Base-by-base conservation (phyloP, 2,329 filamentous ascomycete species). In the Calcarisporium arbuscula region DNA sequence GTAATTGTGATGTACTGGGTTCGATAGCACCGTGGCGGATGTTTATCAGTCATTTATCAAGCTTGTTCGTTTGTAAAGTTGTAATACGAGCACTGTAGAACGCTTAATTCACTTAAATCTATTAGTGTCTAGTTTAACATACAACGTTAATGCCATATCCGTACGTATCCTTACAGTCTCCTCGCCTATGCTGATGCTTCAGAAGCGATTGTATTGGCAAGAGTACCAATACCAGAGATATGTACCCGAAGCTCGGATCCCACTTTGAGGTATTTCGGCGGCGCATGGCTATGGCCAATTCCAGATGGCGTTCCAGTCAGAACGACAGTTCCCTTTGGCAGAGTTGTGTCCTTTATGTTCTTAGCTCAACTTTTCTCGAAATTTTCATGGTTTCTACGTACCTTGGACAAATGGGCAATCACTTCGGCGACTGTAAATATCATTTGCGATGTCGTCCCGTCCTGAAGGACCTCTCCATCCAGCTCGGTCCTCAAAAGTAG, bases 351-450 rank as follows among this genome's bases (percentile, higher is more conserved):
- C 30, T 49, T n/a, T n/a, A n/a, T n/a, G n/a, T n/a, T n/a, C n/a
- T n/a, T n/a, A n/a, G n/a, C n/a, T n/a, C n/a, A n/a, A n/a, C n/a
- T n/a, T n/a, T n/a, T n/a, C n/a, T n/a, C n/a, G n/a, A n/a, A n/a
- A n/a, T n/a, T n/a, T n/a, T n/a, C n/a, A n/a, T n/a, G n/a, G n/a
- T n/a, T n/a, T n/a, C n/a, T n/a, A n/a, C n/a, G 39, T 15, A 40
- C 39, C 28, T 19, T 28, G 5, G 45, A 51, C 1, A 50, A 22
- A 18, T 49, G 49, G 2, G 43, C 41, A 6, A 53, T 36, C 15
- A 53, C 47, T 26, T 49, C 40, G 5, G 43, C 40, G 1, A 70
- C 53, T 5, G 37, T 38, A 18, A 53, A 54, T n/a, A 53, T 48
- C 41, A 54, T 41, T 16, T 54, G 44, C 4, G 42, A 43, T 1